Conservation (phyloP, 1,139 yeast genomes). For the Oligophagozyma castellii region DNA sequence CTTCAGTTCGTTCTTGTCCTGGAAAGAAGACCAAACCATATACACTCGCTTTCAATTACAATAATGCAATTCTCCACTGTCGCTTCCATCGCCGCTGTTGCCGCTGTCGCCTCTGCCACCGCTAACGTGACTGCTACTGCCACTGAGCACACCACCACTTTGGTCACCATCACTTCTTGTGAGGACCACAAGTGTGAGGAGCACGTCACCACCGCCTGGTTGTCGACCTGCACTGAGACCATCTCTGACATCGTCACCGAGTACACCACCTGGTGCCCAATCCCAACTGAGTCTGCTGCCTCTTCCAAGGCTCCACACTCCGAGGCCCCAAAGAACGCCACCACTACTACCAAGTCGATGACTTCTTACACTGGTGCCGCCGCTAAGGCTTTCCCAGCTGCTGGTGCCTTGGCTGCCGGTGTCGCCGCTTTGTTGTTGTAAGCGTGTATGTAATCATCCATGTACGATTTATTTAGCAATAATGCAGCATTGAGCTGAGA, state of each 20-base stretch:
- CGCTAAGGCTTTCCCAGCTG: conserved; percentile 22
- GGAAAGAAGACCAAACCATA: no score
- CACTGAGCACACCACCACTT: conserved; percentile 25
- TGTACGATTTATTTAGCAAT: no score
- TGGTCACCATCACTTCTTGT: conserved; percentile 37
- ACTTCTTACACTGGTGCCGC: conserved; percentile 19
- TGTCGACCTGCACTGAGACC: conserved; percentile 4
- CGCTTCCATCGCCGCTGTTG: conserved; percentile 18
- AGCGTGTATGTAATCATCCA: no score
- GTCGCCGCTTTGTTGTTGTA: conserved; percentile 24
- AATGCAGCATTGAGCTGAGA: no score
- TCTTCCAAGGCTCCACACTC: conserved; percentile 4
- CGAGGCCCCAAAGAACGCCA: conserved; percentile 2
- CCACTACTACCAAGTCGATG: conserved; percentile 6
- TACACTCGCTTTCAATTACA: conserved; percentile 9
- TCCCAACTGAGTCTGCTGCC: conserved; percentile 5
- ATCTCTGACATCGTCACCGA: conserved; percentile 18
- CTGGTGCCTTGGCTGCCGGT: conserved; percentile 23
- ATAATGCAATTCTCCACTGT: conserved; percentile 23
- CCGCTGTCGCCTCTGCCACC: conserved; percentile 21
- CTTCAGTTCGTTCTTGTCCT: not conserved
- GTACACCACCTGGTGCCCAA: conserved; percentile 23
- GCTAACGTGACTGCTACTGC: conserved; percentile 23
- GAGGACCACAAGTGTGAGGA: conserved; percentile 16
- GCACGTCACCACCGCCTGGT: conserved; percentile 9